phyloP scores from a whole-genome alignment of 2,329 filamentous ascomycete species.

The Neofusicoccum umdonicola region DNA sequence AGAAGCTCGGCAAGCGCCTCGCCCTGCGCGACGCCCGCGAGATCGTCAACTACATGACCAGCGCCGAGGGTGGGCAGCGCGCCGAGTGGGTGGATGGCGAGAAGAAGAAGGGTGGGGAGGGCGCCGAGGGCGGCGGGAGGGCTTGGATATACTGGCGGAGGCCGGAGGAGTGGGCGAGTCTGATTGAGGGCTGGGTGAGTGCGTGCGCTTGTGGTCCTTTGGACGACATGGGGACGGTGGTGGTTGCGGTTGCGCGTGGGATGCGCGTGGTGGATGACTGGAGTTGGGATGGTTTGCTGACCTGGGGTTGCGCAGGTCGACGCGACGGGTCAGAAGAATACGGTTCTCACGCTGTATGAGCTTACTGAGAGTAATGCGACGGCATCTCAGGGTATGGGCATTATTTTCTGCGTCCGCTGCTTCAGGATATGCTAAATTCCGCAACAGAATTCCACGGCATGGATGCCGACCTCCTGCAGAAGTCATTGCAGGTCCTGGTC shows the following conservation, averaged over 20 bases:
- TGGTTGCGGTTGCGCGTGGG: too few relatives aligned
- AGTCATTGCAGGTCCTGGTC: constrained; percentile 75
- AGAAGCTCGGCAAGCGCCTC: constrained; percentile 43
- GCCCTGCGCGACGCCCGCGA: constrained; percentile 52
- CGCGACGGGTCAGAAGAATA: constrained; percentile 81
- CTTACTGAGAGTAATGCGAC: constrained; percentile 83
- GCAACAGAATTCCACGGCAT: constrained; percentile 77
- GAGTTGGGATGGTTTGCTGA: background rate
- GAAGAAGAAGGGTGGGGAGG: constrained; percentile 9
- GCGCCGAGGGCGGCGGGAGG: constrained; percentile 29
- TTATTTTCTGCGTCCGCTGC: background rate
- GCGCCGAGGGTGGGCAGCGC: constrained; percentile 50
- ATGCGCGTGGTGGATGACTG: too few relatives aligned
- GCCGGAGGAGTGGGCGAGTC: constrained; percentile 84
- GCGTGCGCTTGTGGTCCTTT: background rate
- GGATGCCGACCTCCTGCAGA: constrained; percentile 76
- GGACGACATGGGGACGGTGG: accelerated
- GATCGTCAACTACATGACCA: constrained; percentile 57
- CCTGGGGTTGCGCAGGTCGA: constrained; percentile 52
- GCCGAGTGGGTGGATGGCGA: constrained; percentile 61
- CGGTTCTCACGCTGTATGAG: constrained; percentile 90
- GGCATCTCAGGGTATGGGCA: constrained; percentile 56
- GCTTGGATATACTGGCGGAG: constrained; percentile 82
- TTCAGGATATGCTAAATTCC: background rate
- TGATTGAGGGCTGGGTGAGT: constrained; percentile 66